Percentiles rank a stretch among this genome's conserved stretches.
Conservation (phyloP, 2,329 filamentous ascomycete genomes). For the Akanthomyces dipterigenus region DNA sequence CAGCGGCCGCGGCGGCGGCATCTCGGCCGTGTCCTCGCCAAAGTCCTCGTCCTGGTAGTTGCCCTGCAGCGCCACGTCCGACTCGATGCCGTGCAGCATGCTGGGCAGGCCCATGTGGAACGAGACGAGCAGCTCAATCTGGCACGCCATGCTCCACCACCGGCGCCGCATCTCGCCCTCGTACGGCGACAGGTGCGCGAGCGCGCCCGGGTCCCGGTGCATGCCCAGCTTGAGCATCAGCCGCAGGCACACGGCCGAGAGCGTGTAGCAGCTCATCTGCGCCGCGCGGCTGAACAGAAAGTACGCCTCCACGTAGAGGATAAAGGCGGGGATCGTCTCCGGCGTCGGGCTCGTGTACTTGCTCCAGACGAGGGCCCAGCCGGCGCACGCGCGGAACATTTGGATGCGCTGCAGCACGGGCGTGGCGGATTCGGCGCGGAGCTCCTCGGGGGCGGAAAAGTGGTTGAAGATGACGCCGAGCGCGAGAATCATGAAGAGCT, state of each 20-base stretch:
- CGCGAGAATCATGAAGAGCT: constrained; percentile 42
- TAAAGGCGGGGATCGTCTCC: constrained; percentile 42
- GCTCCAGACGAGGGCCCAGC: constrained; percentile 44
- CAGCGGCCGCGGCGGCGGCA: constrained; percentile 51
- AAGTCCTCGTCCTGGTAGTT: constrained; percentile 64
- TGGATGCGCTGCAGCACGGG: constrained; percentile 39
- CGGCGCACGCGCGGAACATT: constrained; percentile 41
- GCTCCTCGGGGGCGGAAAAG: constrained; percentile 37
- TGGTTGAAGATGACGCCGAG: constrained; percentile 39
- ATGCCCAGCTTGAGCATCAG: constrained; percentile 53
- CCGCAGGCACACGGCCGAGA: constrained; percentile 43
- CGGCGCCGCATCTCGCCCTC: constrained; percentile 49
- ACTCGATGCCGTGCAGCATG: constrained; percentile 58
- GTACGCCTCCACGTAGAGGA: constrained; percentile 47
- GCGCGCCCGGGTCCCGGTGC: constrained; percentile 47
- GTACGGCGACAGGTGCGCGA: constrained; percentile 44
- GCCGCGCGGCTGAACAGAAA: constrained; percentile 45
- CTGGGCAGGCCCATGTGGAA: constrained; percentile 63
- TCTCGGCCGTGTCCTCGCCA: constrained; percentile 42
- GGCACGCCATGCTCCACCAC: constrained; percentile 46
- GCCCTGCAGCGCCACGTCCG: constrained; percentile 53
- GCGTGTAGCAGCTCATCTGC: constrained; percentile 48
- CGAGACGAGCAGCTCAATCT: constrained; percentile 57
- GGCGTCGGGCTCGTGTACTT: constrained; percentile 44
- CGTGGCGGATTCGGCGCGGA: constrained; percentile 32